A percentile compares a stretch with the other conserved stretches of the same genome.
Evolutionary conservation across 345 rosid species (phyloP).

Genomic region (Hypericum androsaemum): DNA sequence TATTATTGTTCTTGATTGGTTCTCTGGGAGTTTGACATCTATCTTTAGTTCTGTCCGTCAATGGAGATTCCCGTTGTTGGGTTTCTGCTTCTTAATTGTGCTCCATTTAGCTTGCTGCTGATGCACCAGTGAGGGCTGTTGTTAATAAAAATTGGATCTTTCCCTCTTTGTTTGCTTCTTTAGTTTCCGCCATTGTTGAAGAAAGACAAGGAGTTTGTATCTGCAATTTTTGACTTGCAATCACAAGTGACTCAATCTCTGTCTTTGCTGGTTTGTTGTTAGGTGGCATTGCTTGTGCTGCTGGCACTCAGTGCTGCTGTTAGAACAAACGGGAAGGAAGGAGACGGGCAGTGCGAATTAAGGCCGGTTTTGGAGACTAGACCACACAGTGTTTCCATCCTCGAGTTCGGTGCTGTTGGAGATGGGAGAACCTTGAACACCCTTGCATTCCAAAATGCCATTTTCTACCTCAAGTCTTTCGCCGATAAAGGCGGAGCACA

Average conservation of each 20-base stretch:
- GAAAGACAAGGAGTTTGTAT: too few species aligned
- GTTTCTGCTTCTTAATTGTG: too few species aligned
- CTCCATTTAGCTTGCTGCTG: too few species aligned
- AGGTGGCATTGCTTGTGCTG: slow-evolving; percentile 80
- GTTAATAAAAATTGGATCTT: too few species aligned
- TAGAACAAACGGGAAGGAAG: slow-evolving; percentile 26
- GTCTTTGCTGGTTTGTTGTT: not conserved
- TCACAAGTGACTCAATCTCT: not conserved
- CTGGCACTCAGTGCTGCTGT: slow-evolving; percentile 58
- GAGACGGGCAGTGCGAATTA: slow-evolving; percentile 35
- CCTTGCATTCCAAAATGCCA: slow-evolving; percentile 81
- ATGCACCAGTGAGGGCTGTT: too few species aligned
- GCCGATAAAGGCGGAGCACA: slow-evolving; percentile 98
- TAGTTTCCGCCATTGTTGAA: too few species aligned
- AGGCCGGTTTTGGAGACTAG: slow-evolving; percentile 49
- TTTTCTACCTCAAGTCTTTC: slow-evolving; percentile 88
- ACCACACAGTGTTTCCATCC: slow-evolving; percentile 81
- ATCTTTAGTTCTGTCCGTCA: too few species aligned
- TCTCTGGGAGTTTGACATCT: too few species aligned
- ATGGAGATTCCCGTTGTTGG: too few species aligned
- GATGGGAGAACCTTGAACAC: slow-evolving; percentile 76
- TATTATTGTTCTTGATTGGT: slow-evolving; percentile 8
- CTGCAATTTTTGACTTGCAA: too few species aligned
- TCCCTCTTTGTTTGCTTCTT: too few species aligned
- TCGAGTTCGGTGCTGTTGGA: slow-evolving; percentile 91